Conservation (phyloP, 2,329 filamentous ascomycete species). For the Epichloe bromicola region DNA sequence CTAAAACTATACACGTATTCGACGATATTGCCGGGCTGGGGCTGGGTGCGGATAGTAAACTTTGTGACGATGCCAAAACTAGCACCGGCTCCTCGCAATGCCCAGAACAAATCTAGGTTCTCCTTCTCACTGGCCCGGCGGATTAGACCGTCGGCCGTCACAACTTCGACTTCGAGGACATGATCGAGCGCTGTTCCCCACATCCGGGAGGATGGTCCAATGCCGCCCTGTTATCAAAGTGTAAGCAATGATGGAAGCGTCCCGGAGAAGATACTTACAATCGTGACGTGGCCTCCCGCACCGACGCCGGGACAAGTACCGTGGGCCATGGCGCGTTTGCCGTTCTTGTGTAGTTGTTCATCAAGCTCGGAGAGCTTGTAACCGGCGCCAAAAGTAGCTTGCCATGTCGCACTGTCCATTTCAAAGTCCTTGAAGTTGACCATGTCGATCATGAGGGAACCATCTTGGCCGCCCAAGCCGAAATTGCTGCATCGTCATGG, state of each 20-base stretch:
- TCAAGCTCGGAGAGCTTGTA: constrained; percentile 39
- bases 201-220: constrained; percentile 45
- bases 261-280: constrained; percentile 23
- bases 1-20: constrained; percentile 45
- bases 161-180: constrained; percentile 40
- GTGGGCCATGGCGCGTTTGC: constrained; percentile 44
- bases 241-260: neutral
- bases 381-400: constrained; percentile 42
- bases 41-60: constrained; percentile 42
- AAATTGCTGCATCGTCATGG: constrained; percentile 18
- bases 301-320: constrained; percentile 47
- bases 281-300: constrained; percentile 42
- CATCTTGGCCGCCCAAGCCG: constrained; percentile 36
- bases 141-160: constrained; percentile 41
- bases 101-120: constrained; percentile 43
- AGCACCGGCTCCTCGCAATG: constrained; percentile 41
- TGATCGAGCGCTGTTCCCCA: constrained; percentile 46
- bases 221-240: constrained; percentile 31
- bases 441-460: constrained; percentile 41
- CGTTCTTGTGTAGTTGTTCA: constrained; percentile 33
- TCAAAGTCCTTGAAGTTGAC: constrained; percentile 37
- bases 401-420: constrained; percentile 39
- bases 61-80: constrained; percentile 45
- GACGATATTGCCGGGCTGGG: constrained; percentile 40
- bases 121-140: constrained; percentile 30